Evolutionary conservation across 129 eudicot species (phyloP).

Genomic region (Escallonia rubra): DNA sequence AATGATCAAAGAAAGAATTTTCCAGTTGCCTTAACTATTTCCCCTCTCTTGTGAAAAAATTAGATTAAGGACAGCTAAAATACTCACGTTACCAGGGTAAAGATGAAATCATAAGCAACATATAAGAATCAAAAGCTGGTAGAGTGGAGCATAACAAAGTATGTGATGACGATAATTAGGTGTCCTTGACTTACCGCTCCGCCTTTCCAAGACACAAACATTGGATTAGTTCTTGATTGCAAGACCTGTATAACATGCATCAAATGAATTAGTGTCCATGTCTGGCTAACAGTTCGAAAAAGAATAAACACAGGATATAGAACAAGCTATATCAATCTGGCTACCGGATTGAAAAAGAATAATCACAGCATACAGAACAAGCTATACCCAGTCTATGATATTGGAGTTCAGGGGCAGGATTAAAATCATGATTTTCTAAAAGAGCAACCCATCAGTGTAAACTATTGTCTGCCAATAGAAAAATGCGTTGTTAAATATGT

Average conservation of each 20-base stretch:
- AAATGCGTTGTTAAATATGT: too few relatives aligned
- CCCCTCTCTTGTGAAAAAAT: too few relatives aligned
- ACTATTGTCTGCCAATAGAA: too few relatives aligned
- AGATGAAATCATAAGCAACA: not conserved
- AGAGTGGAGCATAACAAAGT: not conserved
- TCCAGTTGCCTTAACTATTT: too few relatives aligned
- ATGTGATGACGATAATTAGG: not conserved
- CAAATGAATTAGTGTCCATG: not conserved
- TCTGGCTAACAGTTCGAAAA: too few relatives aligned
- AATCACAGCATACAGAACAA: too few relatives aligned
- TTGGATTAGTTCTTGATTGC: conserved; percentile 74
- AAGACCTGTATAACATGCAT: conserved; percentile 46
- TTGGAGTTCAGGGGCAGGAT: not conserved
- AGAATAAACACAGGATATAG: too few relatives aligned
- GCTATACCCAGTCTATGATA: too few relatives aligned
- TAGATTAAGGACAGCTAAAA: not conserved
- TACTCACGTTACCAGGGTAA: not conserved
- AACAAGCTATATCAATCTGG: not conserved
- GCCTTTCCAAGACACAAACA: conserved; percentile 84
- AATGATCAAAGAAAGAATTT: too few relatives aligned
- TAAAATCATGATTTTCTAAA: not conserved
- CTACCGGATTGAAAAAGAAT: not conserved
- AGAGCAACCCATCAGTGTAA: too few relatives aligned
- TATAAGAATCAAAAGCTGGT: not conserved
- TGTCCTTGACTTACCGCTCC: conserved; percentile 72